A percentile compares a stretch with the other conserved stretches of the same genome.
Conservation (phyloP, 2,329 filamentous ascomycete species). For the Hypoxylon sp. region DNA sequence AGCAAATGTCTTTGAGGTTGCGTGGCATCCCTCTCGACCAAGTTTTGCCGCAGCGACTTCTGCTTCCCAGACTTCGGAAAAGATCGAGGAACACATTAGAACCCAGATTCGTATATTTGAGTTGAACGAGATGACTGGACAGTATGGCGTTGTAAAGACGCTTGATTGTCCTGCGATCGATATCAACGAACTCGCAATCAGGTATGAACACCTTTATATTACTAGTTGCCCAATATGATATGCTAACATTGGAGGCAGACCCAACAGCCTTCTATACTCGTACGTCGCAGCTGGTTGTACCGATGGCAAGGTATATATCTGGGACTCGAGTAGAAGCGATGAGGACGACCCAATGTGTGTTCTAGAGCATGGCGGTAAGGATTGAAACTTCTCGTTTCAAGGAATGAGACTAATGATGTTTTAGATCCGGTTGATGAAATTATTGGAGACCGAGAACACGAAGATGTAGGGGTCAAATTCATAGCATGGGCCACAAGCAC, state of each 20-base stretch:
- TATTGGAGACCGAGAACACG: constrained; percentile 64
- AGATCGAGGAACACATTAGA: constrained; percentile 60
- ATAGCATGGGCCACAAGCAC: constrained; percentile 71
- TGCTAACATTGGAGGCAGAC: constrained; percentile 56
- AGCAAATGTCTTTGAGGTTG: constrained; percentile 75
- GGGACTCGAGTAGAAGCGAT: constrained; percentile 72
- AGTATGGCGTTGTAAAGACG: constrained; percentile 65
- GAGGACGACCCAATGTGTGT: constrained; percentile 69
- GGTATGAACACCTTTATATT: constrained; percentile 53
- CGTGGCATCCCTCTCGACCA: constrained; percentile 71
- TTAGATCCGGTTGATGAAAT: constrained; percentile 56
- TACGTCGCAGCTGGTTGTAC: constrained; percentile 75
- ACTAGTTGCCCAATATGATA: background rate
- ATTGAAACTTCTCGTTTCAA: constrained; percentile 46
- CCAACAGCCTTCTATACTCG: constrained; percentile 65
- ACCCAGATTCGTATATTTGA: constrained; percentile 73
- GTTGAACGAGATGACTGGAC: constrained; percentile 51
- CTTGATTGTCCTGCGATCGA: constrained; percentile 73
- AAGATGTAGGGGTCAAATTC: constrained; percentile 75
- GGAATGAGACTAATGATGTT: constrained; percentile 46
- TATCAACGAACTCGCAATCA: constrained; percentile 73
- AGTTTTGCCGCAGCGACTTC: constrained; percentile 72
- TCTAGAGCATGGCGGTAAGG: constrained; percentile 65
- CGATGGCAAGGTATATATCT: constrained; percentile 73
- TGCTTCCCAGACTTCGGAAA: constrained; percentile 60